Conservation (phyloP, 768 basidiomycete genomes). For the Tylopilus felleus region DNA sequence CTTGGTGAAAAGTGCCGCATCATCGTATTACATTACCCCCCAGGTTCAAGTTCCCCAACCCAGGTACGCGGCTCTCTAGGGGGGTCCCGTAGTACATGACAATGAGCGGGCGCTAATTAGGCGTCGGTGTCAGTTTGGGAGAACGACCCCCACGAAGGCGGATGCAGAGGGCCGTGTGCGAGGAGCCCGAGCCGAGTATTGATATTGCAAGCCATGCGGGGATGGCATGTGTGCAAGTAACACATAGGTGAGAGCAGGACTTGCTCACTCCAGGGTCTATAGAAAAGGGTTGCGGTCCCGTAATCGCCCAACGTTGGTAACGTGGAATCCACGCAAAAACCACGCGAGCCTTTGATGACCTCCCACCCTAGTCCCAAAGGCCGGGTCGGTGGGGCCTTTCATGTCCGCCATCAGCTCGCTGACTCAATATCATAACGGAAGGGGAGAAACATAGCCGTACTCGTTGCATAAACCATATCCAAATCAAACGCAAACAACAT, state of each 20-base stretch:
- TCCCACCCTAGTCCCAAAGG: conserved; percentile 5
- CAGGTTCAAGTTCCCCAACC: not conserved
- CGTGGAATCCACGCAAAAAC: conserved; percentile 19
- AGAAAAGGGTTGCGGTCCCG: not conserved
- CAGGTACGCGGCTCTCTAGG: not conserved
- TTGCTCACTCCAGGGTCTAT: not conserved
- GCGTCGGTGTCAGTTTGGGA: too few relatives aligned
- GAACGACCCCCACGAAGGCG: too few relatives aligned
- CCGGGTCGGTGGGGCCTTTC: not conserved
- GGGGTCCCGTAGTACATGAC: too few relatives aligned
- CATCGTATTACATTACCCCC: not conserved
- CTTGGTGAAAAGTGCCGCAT: not conserved
- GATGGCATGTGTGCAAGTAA: too few relatives aligned
- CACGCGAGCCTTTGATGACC: conserved; percentile 16
- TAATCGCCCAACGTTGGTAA: conserved; percentile 7
- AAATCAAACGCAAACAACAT: conserved; percentile 10
- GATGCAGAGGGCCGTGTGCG: too few relatives aligned
- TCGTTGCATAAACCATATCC: conserved; percentile 22
- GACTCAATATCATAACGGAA: not conserved
- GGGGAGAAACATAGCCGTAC: conserved; percentile 5
- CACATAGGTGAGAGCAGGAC: not conserved
- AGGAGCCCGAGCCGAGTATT: too few relatives aligned
- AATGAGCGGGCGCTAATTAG: too few relatives aligned
- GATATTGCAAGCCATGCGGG: too few relatives aligned
- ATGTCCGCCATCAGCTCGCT: not conserved